These are phyloP conservation scores for Scleromitrula shiraiana DNA, from an alignment of 2,329 filamentous ascomycete species.

Conservation along the genomic window DNA sequence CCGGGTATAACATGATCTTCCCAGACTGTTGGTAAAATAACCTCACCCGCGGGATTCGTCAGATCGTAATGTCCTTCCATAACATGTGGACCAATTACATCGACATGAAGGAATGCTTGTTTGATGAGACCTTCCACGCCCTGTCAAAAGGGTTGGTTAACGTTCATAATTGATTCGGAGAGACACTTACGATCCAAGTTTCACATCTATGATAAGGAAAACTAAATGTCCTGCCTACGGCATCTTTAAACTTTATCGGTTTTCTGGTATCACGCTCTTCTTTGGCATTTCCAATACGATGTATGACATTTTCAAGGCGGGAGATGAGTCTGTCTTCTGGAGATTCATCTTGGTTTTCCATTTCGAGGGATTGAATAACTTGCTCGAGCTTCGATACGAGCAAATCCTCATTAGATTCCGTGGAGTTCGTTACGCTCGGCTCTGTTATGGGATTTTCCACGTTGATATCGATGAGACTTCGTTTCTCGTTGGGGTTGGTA, in stretches of 20 bases:
- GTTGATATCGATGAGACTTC: neutral
- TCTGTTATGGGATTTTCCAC: neutral
- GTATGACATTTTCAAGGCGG: neutral
- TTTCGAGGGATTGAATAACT: neutral
- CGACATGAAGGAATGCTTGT: constrained; percentile 74
- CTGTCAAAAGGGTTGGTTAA: constrained; percentile 37
- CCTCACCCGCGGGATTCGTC: constrained; percentile 70
- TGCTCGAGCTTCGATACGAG: neutral
- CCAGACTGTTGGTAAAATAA: constrained; percentile 75
- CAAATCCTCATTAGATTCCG: neutral
- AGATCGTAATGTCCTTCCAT: constrained; percentile 74
- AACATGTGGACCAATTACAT: constrained; percentile 67
- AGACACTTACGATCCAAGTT: constrained; percentile 65
- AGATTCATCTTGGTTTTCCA: neutral
- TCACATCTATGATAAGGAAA: constrained; percentile 83
- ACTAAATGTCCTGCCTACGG: constrained; percentile 82
- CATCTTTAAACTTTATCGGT: constrained; percentile 78
- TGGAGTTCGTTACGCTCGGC: neutral
- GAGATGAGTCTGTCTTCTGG: constrained; percentile 1
- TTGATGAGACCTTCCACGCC: constrained; percentile 82
- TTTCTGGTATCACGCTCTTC: neutral
- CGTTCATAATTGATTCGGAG: neutral
- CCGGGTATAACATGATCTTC: constrained; percentile 74
- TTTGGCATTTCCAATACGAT: neutral
- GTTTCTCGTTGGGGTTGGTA: neutral